phyloP scores from a whole-genome alignment of 768 basidiomycete species.

The Dioszegia aurantiaca region DNA sequence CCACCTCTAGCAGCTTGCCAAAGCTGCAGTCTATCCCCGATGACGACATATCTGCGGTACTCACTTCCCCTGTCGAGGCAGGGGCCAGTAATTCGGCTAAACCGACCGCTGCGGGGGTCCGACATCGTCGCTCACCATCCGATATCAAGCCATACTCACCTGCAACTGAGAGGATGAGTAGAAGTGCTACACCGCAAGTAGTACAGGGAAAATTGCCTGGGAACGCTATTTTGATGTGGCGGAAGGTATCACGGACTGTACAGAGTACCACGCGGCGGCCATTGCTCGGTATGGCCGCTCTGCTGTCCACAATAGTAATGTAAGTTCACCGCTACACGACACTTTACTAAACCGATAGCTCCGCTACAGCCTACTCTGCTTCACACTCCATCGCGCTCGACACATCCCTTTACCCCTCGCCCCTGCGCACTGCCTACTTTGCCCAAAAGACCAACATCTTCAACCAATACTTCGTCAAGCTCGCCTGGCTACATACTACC shows the following conservation, averaged over 20 bases:
- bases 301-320: not conserved
- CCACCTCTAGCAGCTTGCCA: not conserved
- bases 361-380: conserved; percentile 32
- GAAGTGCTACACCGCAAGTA: conserved; percentile 31
- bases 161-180: conserved; percentile 31
- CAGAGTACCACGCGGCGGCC: not conserved
- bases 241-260: not conserved
- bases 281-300: conserved; percentile 10
- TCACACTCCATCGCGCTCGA: conserved; percentile 70
- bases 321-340: not conserved
- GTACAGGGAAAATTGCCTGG: conserved; percentile 11
- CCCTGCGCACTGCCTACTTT: conserved; percentile 63
- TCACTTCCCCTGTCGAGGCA: not conserved
- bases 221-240: not conserved
- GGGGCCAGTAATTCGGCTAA: too few species aligned
- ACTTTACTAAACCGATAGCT: conserved; percentile 6
- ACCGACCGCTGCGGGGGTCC: not conserved
- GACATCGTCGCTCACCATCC: conserved; percentile 5
- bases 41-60: not conserved
- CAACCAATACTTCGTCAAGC: conserved; percentile 84
- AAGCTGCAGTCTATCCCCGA: not conserved
- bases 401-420: conserved; percentile 72
- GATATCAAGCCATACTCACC: conserved; percentile 33
- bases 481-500: conserved; percentile 87
- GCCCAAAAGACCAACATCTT: conserved; percentile 76